Evolutionary conservation across 768 basidiomycete genomes (phyloP), one percentile per base, ranked within the genome.

Genomic region (Mycena galericulata): DNA sequence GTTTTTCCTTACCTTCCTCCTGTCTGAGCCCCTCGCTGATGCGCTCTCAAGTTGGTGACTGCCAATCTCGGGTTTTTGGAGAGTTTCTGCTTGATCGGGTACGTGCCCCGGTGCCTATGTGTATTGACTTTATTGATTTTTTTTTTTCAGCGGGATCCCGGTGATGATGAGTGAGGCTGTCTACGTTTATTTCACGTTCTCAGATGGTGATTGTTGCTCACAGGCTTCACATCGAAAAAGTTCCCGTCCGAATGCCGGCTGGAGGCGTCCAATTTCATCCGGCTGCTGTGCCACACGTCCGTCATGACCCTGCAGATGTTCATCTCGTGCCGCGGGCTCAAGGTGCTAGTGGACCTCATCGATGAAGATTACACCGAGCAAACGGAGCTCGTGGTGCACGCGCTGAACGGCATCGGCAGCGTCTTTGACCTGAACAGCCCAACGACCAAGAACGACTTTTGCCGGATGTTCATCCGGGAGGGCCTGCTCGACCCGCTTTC

Each of bases 371-470:
- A 96, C 82, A 87, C 89, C 0, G 92, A 97, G 70, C 95, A 98
- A 79, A 90, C 91, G 15, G 94, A 95, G 58, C 89, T 99, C 12
- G 92, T 99, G 47, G 91, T 94, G 27, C 94, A 97, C 65, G 96
- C 98, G 8, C 86, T 99, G 17, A 95, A 97, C 67, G 97, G 97
- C 11, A 96, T 99, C 55, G 91, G 92, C 51, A 95, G 91, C 70
- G 98, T 99, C 18, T 98, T 99, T 75, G 97, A 99, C 70, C 87
- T 99, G 15, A 93, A 98, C 78, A 96, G 94, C 51, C 94, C 98
- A 10, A 98, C 97, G 4, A 96, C 97, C 14, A 95, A 98, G 79
- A 98, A 98, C 76, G 98, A 99, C 79, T 99, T 99, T 77, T 98
- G 97, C 76, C 89, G 98, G 12, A 97, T 99, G 93, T 97, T 99